These are phyloP conservation scores for Lentinula novae-zelandiae DNA, from an alignment of 1,284 basidiomycete genomes.

Conservation along the genomic window DNA sequence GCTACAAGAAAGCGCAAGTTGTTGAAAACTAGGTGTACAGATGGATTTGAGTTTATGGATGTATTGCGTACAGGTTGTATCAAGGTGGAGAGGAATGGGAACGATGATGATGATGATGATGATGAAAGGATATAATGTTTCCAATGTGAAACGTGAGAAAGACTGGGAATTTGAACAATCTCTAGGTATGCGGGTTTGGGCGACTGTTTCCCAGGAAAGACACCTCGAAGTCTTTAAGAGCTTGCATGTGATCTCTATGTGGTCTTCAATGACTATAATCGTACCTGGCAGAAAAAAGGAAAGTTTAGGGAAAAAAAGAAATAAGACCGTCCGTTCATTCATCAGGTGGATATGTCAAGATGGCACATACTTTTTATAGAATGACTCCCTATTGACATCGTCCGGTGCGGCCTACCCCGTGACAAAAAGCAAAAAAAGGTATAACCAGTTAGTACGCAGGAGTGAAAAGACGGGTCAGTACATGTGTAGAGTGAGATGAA, in stretches of 20 bases:
- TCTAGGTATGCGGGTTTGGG: too few species aligned
- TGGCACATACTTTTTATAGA: slow-evolving; percentile 77
- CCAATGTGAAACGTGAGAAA: too few species aligned
- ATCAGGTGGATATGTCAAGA: not conserved
- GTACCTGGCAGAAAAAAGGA: slow-evolving; percentile 42
- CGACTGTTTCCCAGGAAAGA: too few species aligned
- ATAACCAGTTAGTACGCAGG: too few species aligned
- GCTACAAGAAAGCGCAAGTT: not conserved
- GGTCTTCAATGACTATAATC: slow-evolving; percentile 54
- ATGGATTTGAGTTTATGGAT: not conserved
- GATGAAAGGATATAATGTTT: not conserved
- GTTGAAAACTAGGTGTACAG: slow-evolving; percentile 2
- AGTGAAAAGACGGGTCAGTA: too few species aligned
- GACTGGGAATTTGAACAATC: too few species aligned
- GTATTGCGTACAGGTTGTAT: too few species aligned
- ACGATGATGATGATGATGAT: not conserved
- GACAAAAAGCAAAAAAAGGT: too few species aligned
- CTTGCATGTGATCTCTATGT: not conserved
- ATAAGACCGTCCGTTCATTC: not conserved
- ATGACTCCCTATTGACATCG: slow-evolving; percentile 69
- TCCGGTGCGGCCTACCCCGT: slow-evolving; percentile 21
- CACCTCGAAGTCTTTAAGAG: too few species aligned
- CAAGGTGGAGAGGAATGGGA: not conserved
- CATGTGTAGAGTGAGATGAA: too few species aligned
- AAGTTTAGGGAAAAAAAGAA: not conserved